Evolutionary conservation across 306 rosid genomes (phyloP).

Genomic region (Hippophae gyantsensis): DNA sequence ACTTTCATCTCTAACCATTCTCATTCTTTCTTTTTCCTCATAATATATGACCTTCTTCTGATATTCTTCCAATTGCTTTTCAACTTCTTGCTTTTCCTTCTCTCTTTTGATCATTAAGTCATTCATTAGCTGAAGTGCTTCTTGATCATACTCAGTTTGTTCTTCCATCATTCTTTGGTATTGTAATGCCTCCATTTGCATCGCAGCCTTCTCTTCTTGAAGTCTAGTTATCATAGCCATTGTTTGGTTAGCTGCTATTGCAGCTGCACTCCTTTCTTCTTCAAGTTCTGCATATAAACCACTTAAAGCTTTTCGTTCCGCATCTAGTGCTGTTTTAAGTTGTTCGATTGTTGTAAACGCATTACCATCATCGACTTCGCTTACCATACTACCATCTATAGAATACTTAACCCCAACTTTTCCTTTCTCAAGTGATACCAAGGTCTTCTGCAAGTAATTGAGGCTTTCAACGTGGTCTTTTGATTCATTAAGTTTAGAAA

Average conservation of each 20-base stretch:
- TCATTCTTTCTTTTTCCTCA: constrained; percentile 51
- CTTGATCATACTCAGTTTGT: constrained; percentile 82
- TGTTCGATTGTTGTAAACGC: constrained; percentile 31
- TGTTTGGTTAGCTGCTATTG: constrained; percentile 72
- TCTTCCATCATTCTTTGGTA: constrained; percentile 93
- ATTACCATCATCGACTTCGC: constrained; percentile 46
- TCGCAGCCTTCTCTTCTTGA: constrained; percentile 79
- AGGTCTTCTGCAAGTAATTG: constrained; percentile 30
- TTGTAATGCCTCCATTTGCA: constrained; percentile 88
- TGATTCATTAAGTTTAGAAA: constrained; percentile 26
- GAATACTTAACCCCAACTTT: constrained; percentile 46
- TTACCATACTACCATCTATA: constrained; percentile 38
- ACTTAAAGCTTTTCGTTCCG: constrained; percentile 42
- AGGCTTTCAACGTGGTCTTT: constrained; percentile 43
- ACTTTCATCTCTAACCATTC: constrained; percentile 49
- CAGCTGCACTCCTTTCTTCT: constrained; percentile 85
- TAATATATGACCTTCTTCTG: constrained; percentile 44
- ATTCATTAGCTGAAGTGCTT: constrained; percentile 72
- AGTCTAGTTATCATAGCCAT: constrained; percentile 93
- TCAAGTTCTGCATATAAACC: constrained; percentile 66
- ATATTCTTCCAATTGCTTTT: constrained; percentile 52
- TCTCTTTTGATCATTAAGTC: constrained; percentile 69
- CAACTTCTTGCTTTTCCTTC: constrained; percentile 66
- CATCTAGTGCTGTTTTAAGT: constrained; percentile 37
- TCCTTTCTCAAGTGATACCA: constrained; percentile 29